A percentile compares a stretch with the other conserved stretches of the same genome.
Conservation (phyloP, 2,329 filamentous ascomycete genomes). For the Pseudomassariella vexata region DNA sequence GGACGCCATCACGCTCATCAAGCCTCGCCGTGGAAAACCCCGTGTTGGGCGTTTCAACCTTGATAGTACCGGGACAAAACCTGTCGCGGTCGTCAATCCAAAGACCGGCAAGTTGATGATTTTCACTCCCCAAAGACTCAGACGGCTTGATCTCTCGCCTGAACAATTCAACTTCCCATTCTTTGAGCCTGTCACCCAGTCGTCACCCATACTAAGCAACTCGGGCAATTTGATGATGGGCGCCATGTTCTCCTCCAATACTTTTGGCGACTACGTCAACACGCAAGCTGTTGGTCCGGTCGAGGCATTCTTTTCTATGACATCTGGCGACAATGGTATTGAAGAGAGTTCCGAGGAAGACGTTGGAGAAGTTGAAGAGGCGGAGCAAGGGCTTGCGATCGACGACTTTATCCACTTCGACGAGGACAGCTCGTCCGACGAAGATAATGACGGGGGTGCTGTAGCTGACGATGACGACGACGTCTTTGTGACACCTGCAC, state of each 20-base stretch:
- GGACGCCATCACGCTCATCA: slow-evolving; percentile 41
- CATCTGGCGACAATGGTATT: slow-evolving; percentile 50
- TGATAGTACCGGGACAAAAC: slow-evolving; percentile 48
- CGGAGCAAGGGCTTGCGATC: slow-evolving; percentile 58
- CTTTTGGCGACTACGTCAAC: slow-evolving; percentile 51
- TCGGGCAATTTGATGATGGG: slow-evolving; percentile 75
- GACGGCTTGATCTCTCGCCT: slow-evolving; percentile 44
- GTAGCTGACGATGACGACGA: slow-evolving; percentile 42
- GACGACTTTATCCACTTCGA: slow-evolving; percentile 68
- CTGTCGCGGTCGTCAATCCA: slow-evolving; percentile 53
- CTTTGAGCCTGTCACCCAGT: slow-evolving; percentile 28
- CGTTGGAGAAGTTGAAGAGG: slow-evolving; percentile 51
- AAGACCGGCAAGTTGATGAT: slow-evolving; percentile 58
- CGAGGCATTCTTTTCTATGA: slow-evolving; percentile 70
- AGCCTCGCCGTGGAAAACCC: slow-evolving; percentile 44
- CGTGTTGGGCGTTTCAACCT: slow-evolving; percentile 50
- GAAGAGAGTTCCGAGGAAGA: slow-evolving; percentile 46
- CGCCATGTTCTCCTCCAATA: slow-evolving; percentile 56
- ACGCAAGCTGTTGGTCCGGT: slow-evolving; percentile 66
- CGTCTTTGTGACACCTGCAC: slow-evolving; percentile 44
- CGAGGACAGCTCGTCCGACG: slow-evolving; percentile 53
- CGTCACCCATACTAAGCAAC: slow-evolving; percentile 57
- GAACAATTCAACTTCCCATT: slow-evolving; percentile 49
- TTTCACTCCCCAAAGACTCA: slow-evolving; percentile 47
- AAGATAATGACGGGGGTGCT: slow-evolving; percentile 38